Evolutionary conservation across 2,329 filamentous ascomycete species (phyloP), one percentile per base, ranked within the genome.

Genomic region (Xylaria sp.): DNA sequence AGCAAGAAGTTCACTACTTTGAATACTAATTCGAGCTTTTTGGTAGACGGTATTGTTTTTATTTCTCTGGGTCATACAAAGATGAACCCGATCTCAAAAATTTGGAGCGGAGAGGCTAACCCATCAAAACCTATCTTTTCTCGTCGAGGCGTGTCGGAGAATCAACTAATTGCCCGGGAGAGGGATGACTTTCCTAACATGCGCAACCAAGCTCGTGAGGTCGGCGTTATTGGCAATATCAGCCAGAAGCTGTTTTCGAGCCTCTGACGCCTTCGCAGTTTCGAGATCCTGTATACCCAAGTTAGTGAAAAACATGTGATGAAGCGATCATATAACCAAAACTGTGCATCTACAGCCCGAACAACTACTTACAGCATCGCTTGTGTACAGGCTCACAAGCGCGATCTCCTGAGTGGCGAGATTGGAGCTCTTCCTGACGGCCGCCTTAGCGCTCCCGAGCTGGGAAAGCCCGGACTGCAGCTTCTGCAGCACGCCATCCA

Each of bases 361-460:
- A n/a, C n/a, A n/a, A n/a, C n/a, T n/a, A n/a, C 68, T 65, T 65
- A 70, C 68, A 44, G 65, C 65, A 36, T 70, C 65, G 20, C 58
- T 63, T 6, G 36, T 36, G 46, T 65, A 68, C 46, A 65, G 1
- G 46, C 57, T 53, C 20, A 68, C 36, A 7, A 67, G 28, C 7
- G 57, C 68, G 33, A 70, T 65, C 51, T 70, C 65, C 49, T 53
- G 48, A 5, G 60, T 38, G 3, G 65, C 46, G 1, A 65, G 40
- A 11, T 70, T 68, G 10, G 36, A 13, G 26, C 51, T 68, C 9
- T 38, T 62, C 40, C 61, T 66, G 38, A 59, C 28, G n/a, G 33
- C 58, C 2, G 31, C 58, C 38, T 31, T 42, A 9, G 59, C 2
- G 28, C 48, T 44, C 1, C 67, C 65, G 51, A 63, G 13, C 20